Evolutionary conservation across 306 rosid genomes (phyloP), one percentile per base, ranked within the genome.

Genomic region (Clitoria ternatea): DNA sequence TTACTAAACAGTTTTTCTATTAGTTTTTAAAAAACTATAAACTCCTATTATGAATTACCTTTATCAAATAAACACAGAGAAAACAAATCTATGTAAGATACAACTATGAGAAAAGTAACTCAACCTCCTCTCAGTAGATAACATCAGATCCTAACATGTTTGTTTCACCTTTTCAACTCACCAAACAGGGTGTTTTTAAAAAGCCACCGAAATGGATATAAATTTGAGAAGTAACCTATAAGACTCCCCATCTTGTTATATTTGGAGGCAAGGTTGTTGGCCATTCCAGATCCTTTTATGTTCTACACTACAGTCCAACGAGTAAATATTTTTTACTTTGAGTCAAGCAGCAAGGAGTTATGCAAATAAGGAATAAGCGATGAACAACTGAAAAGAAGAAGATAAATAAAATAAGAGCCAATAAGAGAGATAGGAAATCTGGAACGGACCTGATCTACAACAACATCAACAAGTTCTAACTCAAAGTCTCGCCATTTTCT

Each of bases 401-500:
- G 6, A 8, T 32, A 13, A 57, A 80, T 5, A 29, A 69, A 20
- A 24, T 35, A 43, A 56, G 23, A 59, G 6, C 33, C 12, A 64
- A 13, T 37, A 37, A 42, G 70, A 44, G 40, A 56, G 52, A 32
- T 7, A 72, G 18, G 75, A 78, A 66, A 35, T 52, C 30, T 44
- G 42, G 24, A 69, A 69, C 57, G 73, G 90, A 94, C 98, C 96
- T 94, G 98, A 77, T 94, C 97, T 4, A 97, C 97, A 56, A 94
- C 97, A 52, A 94, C 97, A 56, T 94, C 88, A 42, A 90, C 92
- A 14, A 94, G 86, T 74, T 94, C 98, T 84, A 94, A 57, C 77
- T 89, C 96, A 70, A 90, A 89, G 77, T 90, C 94, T 65, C 97
- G 88, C 98, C 98, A 94, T 74, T 85, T 80, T 83, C 97, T 82